These are phyloP conservation scores for Hyphopichia wangnamkhiaoensis DNA, from an alignment of 1,139 yeast genomes.

Conservation along the genomic window DNA sequence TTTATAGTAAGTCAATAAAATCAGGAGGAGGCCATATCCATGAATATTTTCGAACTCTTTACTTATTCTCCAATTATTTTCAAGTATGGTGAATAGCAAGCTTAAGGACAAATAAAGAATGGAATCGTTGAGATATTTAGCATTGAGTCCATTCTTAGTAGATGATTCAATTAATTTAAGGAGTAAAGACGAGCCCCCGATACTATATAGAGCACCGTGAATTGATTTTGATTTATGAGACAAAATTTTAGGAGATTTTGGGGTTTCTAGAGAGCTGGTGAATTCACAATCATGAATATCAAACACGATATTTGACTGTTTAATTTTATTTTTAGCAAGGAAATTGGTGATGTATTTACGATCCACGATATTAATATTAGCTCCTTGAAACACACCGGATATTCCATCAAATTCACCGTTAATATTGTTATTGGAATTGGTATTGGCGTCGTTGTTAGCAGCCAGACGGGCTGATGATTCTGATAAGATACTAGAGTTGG, in stretches of 20 bases:
- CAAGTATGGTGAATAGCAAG: constrained; percentile 28
- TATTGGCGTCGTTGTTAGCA: neutral
- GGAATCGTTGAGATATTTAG: constrained; percentile 16
- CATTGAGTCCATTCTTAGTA: constrained; percentile 13
- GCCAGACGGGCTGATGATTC: constrained; percentile 1
- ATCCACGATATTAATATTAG: constrained; percentile 13
- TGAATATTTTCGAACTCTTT: constrained; percentile 46
- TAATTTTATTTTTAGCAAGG: constrained; percentile 20
- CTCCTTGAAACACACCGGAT: no score
- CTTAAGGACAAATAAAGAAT: constrained; percentile 23
- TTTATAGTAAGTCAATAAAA: constrained; percentile 33
- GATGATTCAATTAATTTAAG: constrained; percentile 32
- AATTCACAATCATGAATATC: constrained; percentile 26
- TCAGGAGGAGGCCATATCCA: constrained; percentile 41
- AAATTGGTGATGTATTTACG: constrained; percentile 21
- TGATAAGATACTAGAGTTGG: neutral
- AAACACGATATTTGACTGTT: constrained; percentile 30
- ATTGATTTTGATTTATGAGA: constrained; percentile 30
- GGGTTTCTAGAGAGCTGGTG: constrained; percentile 17
- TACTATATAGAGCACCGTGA: constrained; percentile 31
- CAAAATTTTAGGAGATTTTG: constrained; percentile 15
- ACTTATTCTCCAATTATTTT: constrained; percentile 38
- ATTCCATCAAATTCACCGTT: no score
- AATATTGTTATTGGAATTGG: neutral
- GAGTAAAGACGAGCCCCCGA: constrained; percentile 40